Evolutionary conservation across 129 eudicot genomes (phyloP).

Genomic region (Flaveria robusta): DNA sequence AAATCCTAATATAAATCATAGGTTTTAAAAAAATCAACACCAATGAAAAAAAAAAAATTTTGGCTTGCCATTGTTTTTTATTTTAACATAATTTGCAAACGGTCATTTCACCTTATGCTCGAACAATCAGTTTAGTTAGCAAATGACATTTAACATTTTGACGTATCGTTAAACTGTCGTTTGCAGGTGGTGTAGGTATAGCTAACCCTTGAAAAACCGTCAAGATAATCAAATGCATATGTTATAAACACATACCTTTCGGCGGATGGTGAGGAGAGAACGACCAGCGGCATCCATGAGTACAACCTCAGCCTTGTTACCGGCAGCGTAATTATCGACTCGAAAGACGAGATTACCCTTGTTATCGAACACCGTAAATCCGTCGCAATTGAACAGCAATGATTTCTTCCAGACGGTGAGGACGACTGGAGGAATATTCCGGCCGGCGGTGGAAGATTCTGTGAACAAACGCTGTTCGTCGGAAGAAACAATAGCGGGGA

Average conservation of each 20-base stretch:
- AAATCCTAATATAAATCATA: no score
- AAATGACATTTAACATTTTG: no score
- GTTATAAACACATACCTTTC: slow-evolving; percentile 44
- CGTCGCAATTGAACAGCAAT: slow-evolving; percentile 62
- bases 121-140: no score
- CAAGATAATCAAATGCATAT: background rate
- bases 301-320: slow-evolving; percentile 43
- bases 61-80: no score
- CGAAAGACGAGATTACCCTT: slow-evolving; percentile 69
- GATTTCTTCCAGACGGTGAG: slow-evolving; percentile 85
- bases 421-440: slow-evolving; percentile 19
- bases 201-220: no score
- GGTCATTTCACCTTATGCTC: no score
- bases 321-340: slow-evolving; percentile 62
- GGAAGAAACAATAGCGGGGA: background rate
- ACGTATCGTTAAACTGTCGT: no score
- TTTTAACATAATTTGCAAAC: no score
- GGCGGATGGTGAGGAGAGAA: slow-evolving; percentile 71
- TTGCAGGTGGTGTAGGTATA: no score
- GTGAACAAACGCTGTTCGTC: background rate
- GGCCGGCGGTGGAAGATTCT: slow-evolving; percentile 6
- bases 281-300: slow-evolving; percentile 71
- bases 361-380: slow-evolving; percentile 70
- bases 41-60: no score
- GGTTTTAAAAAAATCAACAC: no score